These are phyloP conservation scores for Imleria badia DNA, from an alignment of 768 basidiomycete genomes.

Conservation along the genomic window DNA sequence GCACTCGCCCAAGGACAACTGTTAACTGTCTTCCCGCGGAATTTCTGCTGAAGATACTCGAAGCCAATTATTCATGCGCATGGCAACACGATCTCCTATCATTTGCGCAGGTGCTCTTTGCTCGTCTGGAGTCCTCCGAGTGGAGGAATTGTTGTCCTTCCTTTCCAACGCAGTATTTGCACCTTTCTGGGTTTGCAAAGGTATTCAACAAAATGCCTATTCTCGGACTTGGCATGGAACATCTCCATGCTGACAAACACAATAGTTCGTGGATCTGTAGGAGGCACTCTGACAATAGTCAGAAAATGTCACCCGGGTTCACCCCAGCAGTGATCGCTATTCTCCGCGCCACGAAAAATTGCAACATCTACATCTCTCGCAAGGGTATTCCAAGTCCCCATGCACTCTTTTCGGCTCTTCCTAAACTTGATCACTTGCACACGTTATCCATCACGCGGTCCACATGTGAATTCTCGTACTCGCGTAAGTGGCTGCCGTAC, in stretches of 20 bases:
- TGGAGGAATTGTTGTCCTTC: too few relatives aligned
- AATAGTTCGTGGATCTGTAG: background rate
- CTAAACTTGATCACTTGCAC: background rate
- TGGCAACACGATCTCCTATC: slow-evolving; percentile 6
- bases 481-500: too few relatives aligned
- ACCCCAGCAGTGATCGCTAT: background rate
- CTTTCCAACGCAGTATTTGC: background rate
- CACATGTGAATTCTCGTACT: too few relatives aligned
- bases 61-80: background rate
- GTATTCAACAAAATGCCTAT: background rate
- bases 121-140: background rate
- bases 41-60: slow-evolving; percentile 1
- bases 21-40: background rate
- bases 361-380: background rate
- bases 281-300: too few relatives aligned
- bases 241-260: background rate
- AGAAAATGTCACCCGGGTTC: background rate
- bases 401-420: background rate
- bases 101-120: slow-evolving; percentile 4
- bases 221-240: background rate
- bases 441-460: background rate
- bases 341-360: slow-evolving; percentile 3
- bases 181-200: background rate
- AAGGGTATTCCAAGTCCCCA: background rate
- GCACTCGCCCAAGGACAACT: background rate